phyloP scores from a whole-genome alignment of 306 rosid genomes.

The Cajanus cajan region DNA sequence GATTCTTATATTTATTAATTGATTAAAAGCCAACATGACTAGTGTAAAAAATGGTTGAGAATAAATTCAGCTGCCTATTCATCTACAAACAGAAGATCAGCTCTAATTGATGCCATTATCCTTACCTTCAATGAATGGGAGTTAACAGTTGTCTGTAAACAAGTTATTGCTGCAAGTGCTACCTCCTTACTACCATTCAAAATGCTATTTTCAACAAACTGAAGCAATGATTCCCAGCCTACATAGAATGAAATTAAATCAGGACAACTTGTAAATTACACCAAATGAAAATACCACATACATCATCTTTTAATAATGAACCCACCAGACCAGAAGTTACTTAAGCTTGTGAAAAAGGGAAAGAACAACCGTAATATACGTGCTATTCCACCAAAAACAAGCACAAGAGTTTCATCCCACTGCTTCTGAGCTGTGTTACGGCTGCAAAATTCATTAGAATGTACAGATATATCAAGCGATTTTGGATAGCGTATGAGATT shows the following conservation, averaged over 20 bases:
- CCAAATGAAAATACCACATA: slow-evolving; percentile 26
- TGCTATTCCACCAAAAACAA: slow-evolving; percentile 90
- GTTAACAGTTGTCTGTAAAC: slow-evolving; percentile 82
- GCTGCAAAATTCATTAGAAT: slow-evolving; percentile 56
- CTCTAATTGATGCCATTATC: slow-evolving; percentile 6
- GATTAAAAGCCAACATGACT: slow-evolving; percentile 19
- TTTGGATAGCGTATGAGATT: slow-evolving; percentile 7
- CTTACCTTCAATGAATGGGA: slow-evolving; percentile 89
- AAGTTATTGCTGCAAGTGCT: slow-evolving; percentile 89
- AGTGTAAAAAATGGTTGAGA: slow-evolving; percentile 1
- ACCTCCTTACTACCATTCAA: slow-evolving; percentile 90
- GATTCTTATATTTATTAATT: slow-evolving; percentile 20
- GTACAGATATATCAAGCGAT: not conserved
- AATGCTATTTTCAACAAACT: slow-evolving; percentile 79
- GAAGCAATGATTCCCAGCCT: slow-evolving; percentile 96
- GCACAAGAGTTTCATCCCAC: slow-evolving; percentile 97
- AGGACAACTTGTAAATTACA: slow-evolving; percentile 19
- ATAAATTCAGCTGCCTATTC: slow-evolving; percentile 18
- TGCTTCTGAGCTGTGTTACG: slow-evolving; percentile 99
- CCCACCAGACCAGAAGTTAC: slow-evolving; percentile 89
- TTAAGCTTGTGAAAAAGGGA: slow-evolving; percentile 77
- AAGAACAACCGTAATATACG: slow-evolving; percentile 87
- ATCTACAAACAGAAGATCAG: slow-evolving; percentile 27
- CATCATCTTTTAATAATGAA: slow-evolving; percentile 30
- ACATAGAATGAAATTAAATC: slow-evolving; percentile 37